Evolutionary conservation across 2,329 filamentous ascomycete species (phyloP).

Genomic region (Bipolaris oryzae): DNA sequence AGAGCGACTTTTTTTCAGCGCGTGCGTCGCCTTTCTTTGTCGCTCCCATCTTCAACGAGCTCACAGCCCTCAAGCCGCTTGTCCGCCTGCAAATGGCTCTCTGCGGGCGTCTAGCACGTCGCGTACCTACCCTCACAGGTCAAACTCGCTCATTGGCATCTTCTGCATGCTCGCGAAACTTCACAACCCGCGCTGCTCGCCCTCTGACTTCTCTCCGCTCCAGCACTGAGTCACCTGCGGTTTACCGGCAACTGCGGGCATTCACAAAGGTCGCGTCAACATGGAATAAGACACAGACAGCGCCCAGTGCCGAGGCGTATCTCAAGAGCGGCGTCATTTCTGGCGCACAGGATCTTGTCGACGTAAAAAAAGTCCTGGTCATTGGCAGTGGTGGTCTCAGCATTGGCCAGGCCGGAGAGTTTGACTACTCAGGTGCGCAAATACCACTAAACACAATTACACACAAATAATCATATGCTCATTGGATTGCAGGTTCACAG

Average conservation of each 20-base stretch:
- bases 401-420: constrained; percentile 97
- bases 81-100: constrained; percentile 49
- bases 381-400: constrained; percentile 94
- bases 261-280: constrained; percentile 46
- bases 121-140: constrained; percentile 45
- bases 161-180: constrained; percentile 38
- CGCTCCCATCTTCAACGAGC: constrained; percentile 32
- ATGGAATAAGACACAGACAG: constrained; percentile 62
- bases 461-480: constrained; percentile 15
- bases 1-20: constrained; percentile 25
- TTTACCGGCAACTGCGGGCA: constrained; percentile 45
- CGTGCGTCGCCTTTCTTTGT: constrained; percentile 24
- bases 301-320: constrained; percentile 84
- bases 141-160: constrained; percentile 40
- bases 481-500: constrained; percentile 73
- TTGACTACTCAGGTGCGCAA: constrained; percentile 88
- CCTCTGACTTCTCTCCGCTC: constrained; percentile 40
- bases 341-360: constrained; percentile 73
- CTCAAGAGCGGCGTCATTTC: constrained; percentile 86
- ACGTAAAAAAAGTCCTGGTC: constrained; percentile 96
- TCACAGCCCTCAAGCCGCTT: constrained; percentile 40
- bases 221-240: constrained; percentile 40
- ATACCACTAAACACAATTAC: not conserved
- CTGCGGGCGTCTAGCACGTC: constrained; percentile 51
- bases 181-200: constrained; percentile 41